phyloP scores from a whole-genome alignment of 129 eudicot species.

The Flaveria linearis region DNA sequence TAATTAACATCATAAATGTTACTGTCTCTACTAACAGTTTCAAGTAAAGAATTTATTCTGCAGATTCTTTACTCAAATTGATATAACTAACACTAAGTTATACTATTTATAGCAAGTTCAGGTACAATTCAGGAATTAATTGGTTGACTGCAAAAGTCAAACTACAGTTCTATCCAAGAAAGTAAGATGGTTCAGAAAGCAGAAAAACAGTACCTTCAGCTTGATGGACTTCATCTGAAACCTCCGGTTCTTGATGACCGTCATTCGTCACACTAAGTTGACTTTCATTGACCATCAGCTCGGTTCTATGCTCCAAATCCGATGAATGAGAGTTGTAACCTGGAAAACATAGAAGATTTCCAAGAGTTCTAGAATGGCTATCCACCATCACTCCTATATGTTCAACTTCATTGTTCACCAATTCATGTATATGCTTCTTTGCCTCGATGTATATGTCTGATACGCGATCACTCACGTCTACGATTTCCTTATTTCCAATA shows the following conservation, averaged over 20 bases:
- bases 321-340: conserved; percentile 52
- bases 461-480: conserved; percentile 37
- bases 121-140: no score
- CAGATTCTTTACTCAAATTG: no score
- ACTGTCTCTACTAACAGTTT: no score
- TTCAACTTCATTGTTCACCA: conserved; percentile 56
- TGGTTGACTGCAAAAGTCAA: no score
- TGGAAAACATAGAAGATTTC: conserved; percentile 67
- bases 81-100: no score
- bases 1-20: no score
- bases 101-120: no score
- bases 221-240: conserved; percentile 27
- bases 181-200: neutral
- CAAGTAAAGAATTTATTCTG: no score
- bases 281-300: conserved; percentile 27
- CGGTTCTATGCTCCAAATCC: conserved; percentile 38
- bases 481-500: conserved; percentile 36
- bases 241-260: conserved; percentile 10
- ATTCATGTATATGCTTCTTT: conserved; percentile 86
- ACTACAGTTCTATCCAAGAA: no score
- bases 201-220: conserved; percentile 32
- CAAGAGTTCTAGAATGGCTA: conserved; percentile 62
- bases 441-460: conserved; percentile 76
- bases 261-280: conserved; percentile 14
- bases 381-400: conserved; percentile 34